Base-by-base conservation (phyloP, 805 yeast genomes). In the Lipomyces oligophaga region DNA sequence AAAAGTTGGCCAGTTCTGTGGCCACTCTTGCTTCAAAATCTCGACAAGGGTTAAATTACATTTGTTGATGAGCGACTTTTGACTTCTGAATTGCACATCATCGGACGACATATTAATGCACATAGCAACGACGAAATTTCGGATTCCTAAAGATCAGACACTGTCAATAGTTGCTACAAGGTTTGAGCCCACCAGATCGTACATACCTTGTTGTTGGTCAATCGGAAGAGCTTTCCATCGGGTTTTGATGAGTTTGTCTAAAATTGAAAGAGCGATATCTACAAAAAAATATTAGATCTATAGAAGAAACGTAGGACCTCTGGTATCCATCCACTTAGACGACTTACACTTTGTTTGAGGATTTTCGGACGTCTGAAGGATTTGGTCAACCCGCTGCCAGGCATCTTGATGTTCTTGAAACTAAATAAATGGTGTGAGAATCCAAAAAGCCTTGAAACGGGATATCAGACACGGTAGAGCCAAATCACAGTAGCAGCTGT, bases 21-120 rank as follows among this genome's bases (percentile, higher is more conserved):
- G 99, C 99, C 99, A 93, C 65, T 93, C 99, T 69, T 93, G 97
- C 63, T 93, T 93, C 62, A 93, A 78, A 42, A 93, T 82, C 62
- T 89, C 56, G 15, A 93, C 98, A 60, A 93, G 73, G 13, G 97
- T 90, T 62, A 93, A 75, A 68, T 93, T 96, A 60, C 89, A 88
- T 67, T 93, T 93, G 71, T 84, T 86, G 63, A 93, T 86, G 62
- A 93, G 74, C 18, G 96, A 81, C 61, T 81, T 82, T 63, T 87
- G 87, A 34, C 76, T 67, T 40, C 74, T 75, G 62, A 89, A 87
- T 26, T 78, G 73, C 7, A 73, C 70, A 50, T 86, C 94, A 63
- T 85, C 85, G 51, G 86, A 90, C 68, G 96, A 85, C 76, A 90
- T 77, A 19, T 88, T 75, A 51, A 93, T 83, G 60, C 93, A 85